phyloP scores from a whole-genome alignment of 2,329 filamentous ascomycete species.

The Alternaria incomplexa region DNA sequence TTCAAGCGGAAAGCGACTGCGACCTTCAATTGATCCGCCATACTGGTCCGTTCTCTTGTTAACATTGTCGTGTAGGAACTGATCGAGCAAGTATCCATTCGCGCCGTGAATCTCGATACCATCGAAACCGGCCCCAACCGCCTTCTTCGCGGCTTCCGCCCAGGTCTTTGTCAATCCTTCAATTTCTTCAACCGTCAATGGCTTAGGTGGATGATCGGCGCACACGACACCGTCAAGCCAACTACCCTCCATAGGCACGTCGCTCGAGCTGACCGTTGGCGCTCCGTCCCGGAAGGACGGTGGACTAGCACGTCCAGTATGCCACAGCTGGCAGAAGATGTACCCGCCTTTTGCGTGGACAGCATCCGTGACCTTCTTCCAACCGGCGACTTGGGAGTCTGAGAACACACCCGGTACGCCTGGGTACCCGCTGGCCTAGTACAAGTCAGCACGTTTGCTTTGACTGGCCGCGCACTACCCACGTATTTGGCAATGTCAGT shows the following conservation, averaged over 20 bases:
- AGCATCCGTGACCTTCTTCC: constrained; percentile 59
- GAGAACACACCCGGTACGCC: constrained; percentile 42
- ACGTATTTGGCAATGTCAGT: constrained; percentile 51
- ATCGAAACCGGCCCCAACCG: constrained; percentile 44
- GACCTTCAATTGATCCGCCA: constrained; percentile 59
- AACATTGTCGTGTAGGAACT: constrained; percentile 58
- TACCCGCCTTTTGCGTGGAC: constrained; percentile 59
- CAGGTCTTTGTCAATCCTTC: constrained; percentile 48
- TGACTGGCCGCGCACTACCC: not conserved
- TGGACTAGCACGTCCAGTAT: constrained; percentile 55
- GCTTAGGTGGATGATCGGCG: constrained; percentile 43
- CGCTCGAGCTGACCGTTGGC: constrained; percentile 48
- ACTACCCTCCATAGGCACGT: constrained; percentile 49
- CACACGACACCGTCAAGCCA: constrained; percentile 48
- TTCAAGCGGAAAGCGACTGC: constrained; percentile 63
- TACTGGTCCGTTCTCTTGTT: constrained; percentile 60
- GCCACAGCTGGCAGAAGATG: constrained; percentile 56
- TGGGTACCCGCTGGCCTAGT: constrained; percentile 48
- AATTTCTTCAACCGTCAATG: constrained; percentile 50
- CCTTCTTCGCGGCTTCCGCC: constrained; percentile 48
- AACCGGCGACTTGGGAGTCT: constrained; percentile 54
- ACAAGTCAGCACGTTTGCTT: constrained; percentile 22
- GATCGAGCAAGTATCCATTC: constrained; percentile 58
- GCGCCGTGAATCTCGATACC: constrained; percentile 51
- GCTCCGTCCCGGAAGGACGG: constrained; percentile 49